Conservation (phyloP, 345 rosid species). For the Ceriops decandra region DNA sequence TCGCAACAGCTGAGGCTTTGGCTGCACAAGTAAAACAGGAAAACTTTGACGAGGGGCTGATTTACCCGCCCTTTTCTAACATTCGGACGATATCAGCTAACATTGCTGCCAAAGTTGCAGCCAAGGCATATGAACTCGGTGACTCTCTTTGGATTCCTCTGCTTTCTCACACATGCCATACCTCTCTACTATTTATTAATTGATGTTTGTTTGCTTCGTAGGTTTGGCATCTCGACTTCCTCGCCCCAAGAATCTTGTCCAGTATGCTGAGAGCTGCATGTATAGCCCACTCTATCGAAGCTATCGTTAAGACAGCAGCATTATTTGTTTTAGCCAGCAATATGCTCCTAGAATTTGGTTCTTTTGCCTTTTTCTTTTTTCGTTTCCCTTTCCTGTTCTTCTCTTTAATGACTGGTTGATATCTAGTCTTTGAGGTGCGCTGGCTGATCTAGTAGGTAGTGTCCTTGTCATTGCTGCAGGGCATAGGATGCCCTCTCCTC, state of each 20-base stretch:
- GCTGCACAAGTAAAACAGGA: constrained; percentile 71
- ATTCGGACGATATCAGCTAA: constrained; percentile 86
- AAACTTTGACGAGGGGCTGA: constrained; percentile 66
- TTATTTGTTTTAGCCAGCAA: constrained; percentile 3
- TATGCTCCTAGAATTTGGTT: not conserved
- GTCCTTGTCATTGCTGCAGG: no score
- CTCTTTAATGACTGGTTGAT: not conserved
- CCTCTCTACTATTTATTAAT: not conserved
- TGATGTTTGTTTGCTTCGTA: constrained; percentile 16
- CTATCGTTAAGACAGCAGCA: constrained; percentile 50
- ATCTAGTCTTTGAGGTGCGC: not conserved
- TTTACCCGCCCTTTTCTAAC: constrained; percentile 87
- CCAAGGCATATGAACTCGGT: constrained; percentile 92
- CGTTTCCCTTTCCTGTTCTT: not conserved
- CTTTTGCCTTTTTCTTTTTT: not conserved
- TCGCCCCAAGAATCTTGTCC: constrained; percentile 73
- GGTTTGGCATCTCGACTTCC: constrained; percentile 92
- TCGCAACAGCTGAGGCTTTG: constrained; percentile 79
- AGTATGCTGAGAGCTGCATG: constrained; percentile 94
- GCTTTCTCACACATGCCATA: not conserved
- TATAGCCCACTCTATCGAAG: constrained; percentile 76
- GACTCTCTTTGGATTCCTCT: constrained; percentile 6
- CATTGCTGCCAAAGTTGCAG: constrained; percentile 87
- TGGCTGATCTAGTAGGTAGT: no score
- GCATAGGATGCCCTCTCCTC: no score